phyloP scores from a whole-genome alignment of 1,139 yeast species.

The Candida frijolesensis region DNA sequence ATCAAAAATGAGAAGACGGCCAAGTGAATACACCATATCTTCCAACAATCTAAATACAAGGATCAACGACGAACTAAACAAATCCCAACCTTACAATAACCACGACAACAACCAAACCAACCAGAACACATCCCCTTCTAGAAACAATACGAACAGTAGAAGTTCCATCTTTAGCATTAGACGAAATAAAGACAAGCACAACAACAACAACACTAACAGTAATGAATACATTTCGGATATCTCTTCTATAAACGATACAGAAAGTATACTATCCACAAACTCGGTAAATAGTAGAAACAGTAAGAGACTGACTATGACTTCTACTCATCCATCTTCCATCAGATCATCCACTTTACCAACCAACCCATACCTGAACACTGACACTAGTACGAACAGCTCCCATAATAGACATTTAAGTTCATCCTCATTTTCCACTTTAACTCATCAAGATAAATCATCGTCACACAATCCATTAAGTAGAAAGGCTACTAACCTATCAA shows the following conservation, averaged over 20 bases:
- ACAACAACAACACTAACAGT: constrained; percentile 4
- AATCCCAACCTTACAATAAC: constrained; percentile 33
- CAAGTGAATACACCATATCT: constrained; percentile 20
- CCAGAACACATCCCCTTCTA: constrained; percentile 6
- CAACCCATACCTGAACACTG: background rate
- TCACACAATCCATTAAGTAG: constrained; percentile 11
- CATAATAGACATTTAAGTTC: constrained; percentile 36
- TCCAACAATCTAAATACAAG: constrained; percentile 22
- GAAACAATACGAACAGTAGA: constrained; percentile 30
- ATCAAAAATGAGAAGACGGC: constrained; percentile 27
- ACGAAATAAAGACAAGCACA: constrained; percentile 24
- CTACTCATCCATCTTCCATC: constrained; percentile 2
- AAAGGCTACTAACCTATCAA: constrained; percentile 25
- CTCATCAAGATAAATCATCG: constrained; percentile 34
- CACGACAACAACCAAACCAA: constrained; percentile 11
- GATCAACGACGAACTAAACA: constrained; percentile 35
- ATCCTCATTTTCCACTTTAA: constrained; percentile 35
- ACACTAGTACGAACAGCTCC: constrained; percentile 20
- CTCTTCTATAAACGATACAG: constrained; percentile 35
- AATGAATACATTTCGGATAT: constrained; percentile 34
- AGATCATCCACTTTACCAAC: constrained; percentile 1
- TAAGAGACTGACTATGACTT: constrained; percentile 17
- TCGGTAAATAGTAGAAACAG: constrained; percentile 33
- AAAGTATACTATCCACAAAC: constrained; percentile 31
- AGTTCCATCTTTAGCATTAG: constrained; percentile 43